A percentile compares a stretch with the other conserved stretches of the same genome.
These are phyloP conservation scores for Fusarium domesticum DNA, from an alignment of 2,329 filamentous ascomycete genomes.

Conservation along the genomic window DNA sequence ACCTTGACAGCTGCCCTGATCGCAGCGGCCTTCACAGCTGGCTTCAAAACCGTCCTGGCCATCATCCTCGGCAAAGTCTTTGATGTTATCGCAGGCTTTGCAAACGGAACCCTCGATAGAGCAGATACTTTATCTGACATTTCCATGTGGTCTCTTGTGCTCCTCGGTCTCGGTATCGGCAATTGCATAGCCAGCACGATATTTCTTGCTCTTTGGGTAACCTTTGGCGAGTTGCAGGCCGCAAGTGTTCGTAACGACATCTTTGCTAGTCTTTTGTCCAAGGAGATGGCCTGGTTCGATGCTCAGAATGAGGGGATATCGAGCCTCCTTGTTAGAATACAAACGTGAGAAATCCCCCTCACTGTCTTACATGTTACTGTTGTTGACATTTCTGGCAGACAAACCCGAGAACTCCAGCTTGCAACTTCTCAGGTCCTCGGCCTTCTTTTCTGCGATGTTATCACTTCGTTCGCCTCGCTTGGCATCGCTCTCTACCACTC, in stretches of 20 bases:
- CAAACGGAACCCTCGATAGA: constrained; percentile 49
- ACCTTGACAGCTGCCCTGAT: constrained; percentile 53
- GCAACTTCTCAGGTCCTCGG: constrained; percentile 79
- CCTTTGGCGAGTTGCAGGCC: constrained; percentile 79
- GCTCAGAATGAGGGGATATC: constrained; percentile 65
- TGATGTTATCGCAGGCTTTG: constrained; percentile 65
- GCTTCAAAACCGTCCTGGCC: constrained; percentile 62
- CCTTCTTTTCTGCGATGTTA: constrained; percentile 59
- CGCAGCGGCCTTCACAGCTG: constrained; percentile 57
- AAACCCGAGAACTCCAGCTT: constrained; percentile 77
- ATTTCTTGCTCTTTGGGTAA: constrained; percentile 69
- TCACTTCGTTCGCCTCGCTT: constrained; percentile 65
- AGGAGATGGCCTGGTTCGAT: constrained; percentile 82
- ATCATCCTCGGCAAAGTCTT: constrained; percentile 75
- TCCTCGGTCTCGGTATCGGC: constrained; percentile 60
- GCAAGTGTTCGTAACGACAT: constrained; percentile 59
- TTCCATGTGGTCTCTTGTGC: constrained; percentile 57
- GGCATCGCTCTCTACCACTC: constrained; percentile 73
- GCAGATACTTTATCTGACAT: constrained; percentile 54
- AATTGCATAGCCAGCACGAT: constrained; percentile 66
- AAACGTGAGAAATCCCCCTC: constrained; percentile 59
- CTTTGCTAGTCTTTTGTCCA: constrained; percentile 67
- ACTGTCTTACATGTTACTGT: neutral
- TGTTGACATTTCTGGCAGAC: constrained; percentile 46
- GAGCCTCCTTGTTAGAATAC: constrained; percentile 67